Base-by-base conservation (phyloP, 352 stramenopile species). In the Thraustochytrium striatum region DNA sequence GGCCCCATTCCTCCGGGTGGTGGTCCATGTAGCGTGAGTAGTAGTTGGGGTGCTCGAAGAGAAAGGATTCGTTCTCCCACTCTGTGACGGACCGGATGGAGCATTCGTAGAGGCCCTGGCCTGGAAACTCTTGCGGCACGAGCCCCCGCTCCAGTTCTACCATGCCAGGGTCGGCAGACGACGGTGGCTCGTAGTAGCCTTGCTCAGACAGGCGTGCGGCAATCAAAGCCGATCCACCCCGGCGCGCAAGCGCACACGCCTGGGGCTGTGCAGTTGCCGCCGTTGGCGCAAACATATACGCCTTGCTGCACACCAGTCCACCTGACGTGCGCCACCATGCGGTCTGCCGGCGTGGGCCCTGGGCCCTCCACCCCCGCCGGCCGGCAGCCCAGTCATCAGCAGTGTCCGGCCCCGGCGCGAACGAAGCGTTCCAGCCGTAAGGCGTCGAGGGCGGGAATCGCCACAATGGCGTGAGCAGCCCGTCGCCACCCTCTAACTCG, bases 201-300 rank as follows among this genome's bases (percentile, higher is more conserved):
- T 98, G 92, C 1, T 75, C 85, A 98, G 21, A 97, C 85, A 9
- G 94, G 94, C 52, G 91, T 96, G 35, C 94, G 90, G 85, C 95
- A 98, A 84, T 98, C 95, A 81, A 98, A 98, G 55, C 95, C 95
- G 19, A 89, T 85, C 94, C 94, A 98, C 13, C 94, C 94, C 2
- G 83, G 59, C 0, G 89, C 85, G 70, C 95, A 98, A 61, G 87
- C 83, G 84, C 95, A 98, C 1, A 96, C 86, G 57, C 92, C 93
- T 5, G 94, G 93, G 9, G 89, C 81, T 1, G 94, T 81, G 84
- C 95, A 98, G 41, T 83, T 89, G 5, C 95, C 95, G 36, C 89
- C 89, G 82, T 98, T 97, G 3, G 93, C 93, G 85, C 95, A 98
- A 30, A 92, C 90, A 82, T 97, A 98, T 3, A 91, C 85, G 3